Base-by-base conservation (phyloP, 2,329 filamentous ascomycete genomes). In the Verticillium longisporum region DNA sequence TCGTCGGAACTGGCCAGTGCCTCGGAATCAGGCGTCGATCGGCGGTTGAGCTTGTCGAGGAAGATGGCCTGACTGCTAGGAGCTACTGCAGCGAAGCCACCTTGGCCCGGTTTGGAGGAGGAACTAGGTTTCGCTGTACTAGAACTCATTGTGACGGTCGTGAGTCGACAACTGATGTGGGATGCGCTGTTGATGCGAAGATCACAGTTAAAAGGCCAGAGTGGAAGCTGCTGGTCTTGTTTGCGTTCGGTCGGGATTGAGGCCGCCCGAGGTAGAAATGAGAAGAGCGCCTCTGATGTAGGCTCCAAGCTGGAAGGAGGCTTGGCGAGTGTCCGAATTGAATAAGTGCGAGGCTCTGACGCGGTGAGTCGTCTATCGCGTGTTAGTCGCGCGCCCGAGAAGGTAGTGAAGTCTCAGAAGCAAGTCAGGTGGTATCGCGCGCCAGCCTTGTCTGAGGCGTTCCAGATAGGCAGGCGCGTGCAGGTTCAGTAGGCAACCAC, bases 1-100 rank as follows among this genome's bases (percentile, higher is more conserved):
- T 98, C 95, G 73, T 98, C 95, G 13, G 93, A 97, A 66, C 94
- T 98, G 59, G 90, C 92, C 62, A 98, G 79, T 58, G 91, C 94
- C 72, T 98, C 94, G 3, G 93, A 97, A 72, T 98, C 95, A 26
- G 94, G 94, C 1, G 94, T 97, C 7, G 92, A 92, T 68, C 93
- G 86, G 61, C 88, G 83, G 69, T 90, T 89, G 57, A 89, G 81
- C 73, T 92, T 95, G 58, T 94, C 91, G 37, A 91, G 80, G 56
- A 91, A 77, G 45, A 88, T 78, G 45, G 86, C 85, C 62, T 89
- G 86, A 68, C 80, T 88, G 67, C 76, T 85, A 26, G 84, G 78
- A 60, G 82, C 73, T 65, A 79, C 73, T 63, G 75, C 67, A 66
- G 80, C 68, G 69, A 78, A 74, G 64, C 72, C 72, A 61, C 75